Percentiles rank a stretch among this genome's conserved stretches.
These are phyloP conservation scores for Colletotrichum echinochloae DNA, from an alignment of 2,329 filamentous ascomycete genomes.

Conservation along the genomic window DNA sequence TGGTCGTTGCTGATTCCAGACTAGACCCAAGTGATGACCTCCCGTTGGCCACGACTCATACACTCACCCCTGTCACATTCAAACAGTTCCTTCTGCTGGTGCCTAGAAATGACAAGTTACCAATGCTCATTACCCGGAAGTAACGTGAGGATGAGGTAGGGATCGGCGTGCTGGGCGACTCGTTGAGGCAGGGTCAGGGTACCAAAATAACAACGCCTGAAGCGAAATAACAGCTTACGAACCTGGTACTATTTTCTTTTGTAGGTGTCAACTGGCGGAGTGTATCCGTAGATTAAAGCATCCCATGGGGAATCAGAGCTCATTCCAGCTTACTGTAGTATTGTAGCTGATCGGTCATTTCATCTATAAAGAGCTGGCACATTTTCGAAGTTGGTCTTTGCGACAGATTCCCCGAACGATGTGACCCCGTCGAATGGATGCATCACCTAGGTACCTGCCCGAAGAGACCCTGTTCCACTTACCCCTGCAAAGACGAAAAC, in stretches of 20 bases:
- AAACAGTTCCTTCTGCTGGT: background rate
- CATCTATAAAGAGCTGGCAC: background rate
- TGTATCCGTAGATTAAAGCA: background rate
- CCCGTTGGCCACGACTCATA: background rate
- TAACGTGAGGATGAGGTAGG: background rate
- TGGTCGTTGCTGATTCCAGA: background rate
- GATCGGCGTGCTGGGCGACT: constrained; percentile 12
- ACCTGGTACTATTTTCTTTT: background rate
- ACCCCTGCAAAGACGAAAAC: constrained; percentile 11
- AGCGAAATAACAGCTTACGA: background rate
- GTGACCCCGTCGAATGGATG: constrained; percentile 11
- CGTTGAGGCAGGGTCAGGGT: background rate
- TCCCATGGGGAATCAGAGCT: too few species aligned
- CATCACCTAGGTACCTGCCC: constrained; percentile 9
- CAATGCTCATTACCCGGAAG: background rate
- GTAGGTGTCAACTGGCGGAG: background rate
- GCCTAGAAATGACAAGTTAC: constrained; percentile 18
- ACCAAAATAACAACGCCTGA: background rate
- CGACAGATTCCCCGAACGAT: constrained; percentile 33
- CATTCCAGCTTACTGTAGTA: background rate
- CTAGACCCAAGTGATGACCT: background rate
- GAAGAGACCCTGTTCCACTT: constrained; percentile 10
- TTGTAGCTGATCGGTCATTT: background rate
- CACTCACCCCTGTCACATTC: too few species aligned
- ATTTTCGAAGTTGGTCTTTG: background rate